A percentile compares a stretch with the other conserved stretches of the same genome.
phyloP scores from a whole-genome alignment of 345 rosid species.

The Turritis glabra region DNA sequence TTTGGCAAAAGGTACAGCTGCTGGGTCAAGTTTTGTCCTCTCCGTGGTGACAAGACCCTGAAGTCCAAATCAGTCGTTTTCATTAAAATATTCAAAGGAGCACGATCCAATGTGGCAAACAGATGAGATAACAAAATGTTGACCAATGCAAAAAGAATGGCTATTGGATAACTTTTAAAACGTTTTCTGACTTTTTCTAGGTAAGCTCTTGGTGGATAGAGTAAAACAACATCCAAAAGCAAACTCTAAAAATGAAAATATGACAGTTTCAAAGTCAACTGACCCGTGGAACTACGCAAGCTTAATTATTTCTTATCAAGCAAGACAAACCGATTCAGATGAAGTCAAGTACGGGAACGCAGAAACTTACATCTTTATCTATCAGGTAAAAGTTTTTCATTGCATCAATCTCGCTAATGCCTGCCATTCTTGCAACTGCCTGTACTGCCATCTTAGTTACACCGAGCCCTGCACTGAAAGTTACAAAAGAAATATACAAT shows the following conservation, averaged over 20 bases:
- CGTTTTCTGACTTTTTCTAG: conserved; percentile 17
- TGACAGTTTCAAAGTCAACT: conserved; percentile 34
- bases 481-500: conserved; percentile 12
- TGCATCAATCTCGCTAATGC: conserved; percentile 52
- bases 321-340: conserved; percentile 2
- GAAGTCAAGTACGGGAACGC: conserved; percentile 13
- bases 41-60: conserved; percentile 96
- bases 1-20: conserved; percentile 84
- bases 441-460: conserved; percentile 77
- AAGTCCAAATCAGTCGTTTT: conserved; percentile 33
- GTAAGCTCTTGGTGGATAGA: conserved; percentile 9
- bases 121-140: conserved; percentile 4
- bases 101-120: conserved; percentile 7
- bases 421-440: conserved; percentile 81
- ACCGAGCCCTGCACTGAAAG: conserved; percentile 97
- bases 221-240: conserved; percentile 18
- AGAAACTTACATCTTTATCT: conserved; percentile 82
- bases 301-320: not conserved
- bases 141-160: conserved; percentile 11
- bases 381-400: conserved; percentile 66
- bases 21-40: conserved; percentile 84
- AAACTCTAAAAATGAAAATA: conserved; percentile 7
- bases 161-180: conserved; percentile 11
- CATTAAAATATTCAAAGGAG: conserved; percentile 9
- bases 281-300: conserved; percentile 13